A percentile compares a stretch with the other conserved stretches of the same genome.
These are phyloP conservation scores for Pythium sukuiense DNA, from an alignment of 352 stramenopile species.

Conservation along the genomic window DNA sequence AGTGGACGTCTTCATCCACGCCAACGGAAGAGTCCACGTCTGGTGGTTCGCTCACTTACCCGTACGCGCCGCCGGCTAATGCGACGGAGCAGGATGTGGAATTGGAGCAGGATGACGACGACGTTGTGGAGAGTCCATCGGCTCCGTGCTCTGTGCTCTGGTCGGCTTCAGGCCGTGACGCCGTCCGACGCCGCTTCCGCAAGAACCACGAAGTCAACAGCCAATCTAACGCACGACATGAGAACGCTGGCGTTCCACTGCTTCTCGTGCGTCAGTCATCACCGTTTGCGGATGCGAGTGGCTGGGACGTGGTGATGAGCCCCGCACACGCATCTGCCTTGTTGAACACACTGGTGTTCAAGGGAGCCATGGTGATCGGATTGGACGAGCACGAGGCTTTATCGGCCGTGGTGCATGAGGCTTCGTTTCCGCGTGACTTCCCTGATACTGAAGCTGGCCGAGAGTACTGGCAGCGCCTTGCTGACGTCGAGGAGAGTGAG, in stretches of 20 bases:
- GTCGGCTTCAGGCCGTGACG: conserved; percentile 47
- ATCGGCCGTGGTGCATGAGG: conserved; percentile 44
- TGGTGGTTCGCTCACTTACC: conserved; percentile 26
- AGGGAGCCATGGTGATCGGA: conserved; percentile 67
- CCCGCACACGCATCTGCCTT: conserved; percentile 45
- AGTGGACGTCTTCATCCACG: conserved; percentile 46
- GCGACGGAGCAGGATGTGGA: background rate
- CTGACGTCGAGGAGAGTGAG: conserved; percentile 22
- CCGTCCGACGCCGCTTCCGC: conserved; percentile 34
- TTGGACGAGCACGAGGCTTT: conserved; percentile 69
- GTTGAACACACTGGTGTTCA: conserved; percentile 66
- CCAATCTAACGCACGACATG: background rate
- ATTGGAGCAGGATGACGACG: background rate
- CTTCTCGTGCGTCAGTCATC: conserved; percentile 42
- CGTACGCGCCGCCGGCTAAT: conserved; percentile 21
- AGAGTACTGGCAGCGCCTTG: conserved; percentile 51
- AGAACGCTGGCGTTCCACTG: conserved; percentile 35
- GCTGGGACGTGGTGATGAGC: conserved; percentile 66
- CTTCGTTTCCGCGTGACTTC: conserved; percentile 79
- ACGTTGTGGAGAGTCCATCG: too few relatives aligned
- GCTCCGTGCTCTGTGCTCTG: conserved; percentile 50
- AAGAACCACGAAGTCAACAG: conserved; percentile 67
- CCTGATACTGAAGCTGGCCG: conserved; percentile 62
- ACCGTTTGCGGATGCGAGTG: conserved; percentile 48
- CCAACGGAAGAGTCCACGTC: background rate